Conservation (phyloP, 1,284 basidiomycete genomes). For the Trichosporon ovoides region DNA sequence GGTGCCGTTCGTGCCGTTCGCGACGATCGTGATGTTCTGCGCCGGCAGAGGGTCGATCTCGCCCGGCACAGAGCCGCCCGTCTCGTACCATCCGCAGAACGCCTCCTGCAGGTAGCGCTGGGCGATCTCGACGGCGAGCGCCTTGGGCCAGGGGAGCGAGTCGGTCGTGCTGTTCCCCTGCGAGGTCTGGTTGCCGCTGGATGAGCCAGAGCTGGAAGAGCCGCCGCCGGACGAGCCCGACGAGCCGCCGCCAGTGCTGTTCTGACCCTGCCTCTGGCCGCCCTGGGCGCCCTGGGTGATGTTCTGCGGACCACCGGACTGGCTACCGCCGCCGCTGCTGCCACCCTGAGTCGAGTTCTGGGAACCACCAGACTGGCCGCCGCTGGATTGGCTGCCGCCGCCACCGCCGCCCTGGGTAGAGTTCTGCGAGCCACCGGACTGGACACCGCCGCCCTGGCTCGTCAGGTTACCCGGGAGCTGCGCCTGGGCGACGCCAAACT, state of each 20-base stretch:
- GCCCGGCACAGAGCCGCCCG: slow-evolving; percentile 70
- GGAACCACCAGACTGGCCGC: not conserved
- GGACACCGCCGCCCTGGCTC: not conserved
- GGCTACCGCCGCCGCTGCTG: too few species aligned
- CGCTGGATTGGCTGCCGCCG: too few species aligned
- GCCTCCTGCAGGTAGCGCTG: slow-evolving; percentile 69
- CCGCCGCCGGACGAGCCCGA: not conserved
- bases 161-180: slow-evolving; percentile 12
- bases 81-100: slow-evolving; percentile 75
- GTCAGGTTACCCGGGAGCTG: slow-evolving; percentile 53
- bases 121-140: slow-evolving; percentile 58
- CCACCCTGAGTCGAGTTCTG: too few species aligned
- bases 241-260: not conserved
- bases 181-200: too few species aligned
- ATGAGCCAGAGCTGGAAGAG: not conserved
- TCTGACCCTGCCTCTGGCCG: too few species aligned
- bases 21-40: slow-evolving; percentile 61
- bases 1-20: slow-evolving; percentile 48
- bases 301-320: not conserved
- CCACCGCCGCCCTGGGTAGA: not conserved
- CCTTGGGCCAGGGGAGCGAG: slow-evolving; percentile 47
- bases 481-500: slow-evolving; percentile 65
- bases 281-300: not conserved
- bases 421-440: not conserved
- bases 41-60: slow-evolving; percentile 64